Evolutionary conservation across 768 basidiomycete species (phyloP).

Genomic region (Trichaptum fuscoviolaceum): DNA sequence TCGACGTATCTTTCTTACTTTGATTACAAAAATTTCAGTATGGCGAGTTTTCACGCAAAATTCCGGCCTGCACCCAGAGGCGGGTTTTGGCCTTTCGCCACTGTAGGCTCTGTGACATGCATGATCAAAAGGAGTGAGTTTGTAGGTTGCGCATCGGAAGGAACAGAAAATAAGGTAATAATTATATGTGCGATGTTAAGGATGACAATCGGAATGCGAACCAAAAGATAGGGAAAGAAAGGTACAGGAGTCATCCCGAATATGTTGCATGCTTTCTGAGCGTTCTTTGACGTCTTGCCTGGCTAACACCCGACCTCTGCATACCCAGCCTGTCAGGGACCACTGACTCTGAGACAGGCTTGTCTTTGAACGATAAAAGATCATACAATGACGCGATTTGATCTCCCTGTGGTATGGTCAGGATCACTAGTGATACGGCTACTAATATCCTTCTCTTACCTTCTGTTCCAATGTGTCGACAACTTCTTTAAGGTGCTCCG

Average conservation of each 20-base stretch:
- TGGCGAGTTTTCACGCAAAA: too few relatives aligned
- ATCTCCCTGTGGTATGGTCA: constrained; percentile 56
- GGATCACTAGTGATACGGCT: constrained; percentile 3
- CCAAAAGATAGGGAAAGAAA: neutral
- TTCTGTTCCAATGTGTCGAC: constrained; percentile 90
- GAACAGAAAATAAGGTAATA: neutral
- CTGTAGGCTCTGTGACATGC: neutral
- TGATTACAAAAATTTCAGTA: too few relatives aligned
- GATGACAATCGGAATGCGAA: neutral
- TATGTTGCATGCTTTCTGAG: neutral
- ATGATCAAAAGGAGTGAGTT: neutral
- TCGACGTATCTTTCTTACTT: too few relatives aligned
- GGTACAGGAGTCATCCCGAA: neutral
- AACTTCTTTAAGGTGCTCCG: constrained; percentile 84
- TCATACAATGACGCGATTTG: constrained; percentile 92
- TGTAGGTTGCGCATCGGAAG: neutral
- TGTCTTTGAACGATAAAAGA: constrained; percentile 72
- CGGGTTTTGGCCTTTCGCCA: too few relatives aligned
- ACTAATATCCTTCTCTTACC: constrained; percentile 36
- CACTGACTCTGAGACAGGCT: constrained; percentile 26
- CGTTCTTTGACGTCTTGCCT: constrained; percentile 2
- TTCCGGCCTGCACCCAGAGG: too few relatives aligned
- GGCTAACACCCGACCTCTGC: neutral
- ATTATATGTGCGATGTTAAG: neutral
- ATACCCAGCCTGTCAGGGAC: neutral